Conservation (phyloP, 306 rosid genomes). For the Canavalia gladiata region DNA sequence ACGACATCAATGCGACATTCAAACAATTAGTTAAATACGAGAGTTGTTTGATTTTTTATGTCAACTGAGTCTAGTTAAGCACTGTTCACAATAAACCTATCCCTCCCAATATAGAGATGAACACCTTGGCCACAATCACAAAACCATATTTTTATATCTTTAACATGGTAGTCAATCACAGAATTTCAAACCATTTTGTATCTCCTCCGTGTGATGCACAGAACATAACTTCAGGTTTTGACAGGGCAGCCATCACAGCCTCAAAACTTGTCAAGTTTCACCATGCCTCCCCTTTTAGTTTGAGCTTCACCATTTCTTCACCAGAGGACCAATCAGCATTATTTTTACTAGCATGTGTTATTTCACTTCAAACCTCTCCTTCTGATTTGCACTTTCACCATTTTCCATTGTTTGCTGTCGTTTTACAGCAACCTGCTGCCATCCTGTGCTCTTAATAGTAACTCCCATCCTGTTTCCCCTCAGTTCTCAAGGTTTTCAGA, state of each 20-base stretch:
- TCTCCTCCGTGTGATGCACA: background rate
- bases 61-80: background rate
- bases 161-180: slow-evolving; percentile 3
- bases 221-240: background rate
- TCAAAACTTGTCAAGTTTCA: background rate
- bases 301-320: background rate
- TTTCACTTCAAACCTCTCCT: background rate
- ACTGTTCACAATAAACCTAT: slow-evolving; percentile 24
- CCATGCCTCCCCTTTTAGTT: background rate
- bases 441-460: background rate
- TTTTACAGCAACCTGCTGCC: slow-evolving; percentile 2
- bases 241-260: background rate
- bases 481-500: background rate
- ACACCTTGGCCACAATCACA: background rate
- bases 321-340: background rate
- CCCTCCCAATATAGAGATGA: slow-evolving; percentile 17
- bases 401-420: background rate
- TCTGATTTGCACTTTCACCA: background rate
- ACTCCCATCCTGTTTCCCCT: background rate
- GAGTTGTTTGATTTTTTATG: background rate
- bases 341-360: background rate
- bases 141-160: slow-evolving; percentile 12
- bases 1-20: slow-evolving; percentile 1
- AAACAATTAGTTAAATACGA: slow-evolving; percentile 26
- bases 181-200: background rate